Conservation (phyloP, 768 basidiomycete genomes). For the Rhizopogon sp. region DNA sequence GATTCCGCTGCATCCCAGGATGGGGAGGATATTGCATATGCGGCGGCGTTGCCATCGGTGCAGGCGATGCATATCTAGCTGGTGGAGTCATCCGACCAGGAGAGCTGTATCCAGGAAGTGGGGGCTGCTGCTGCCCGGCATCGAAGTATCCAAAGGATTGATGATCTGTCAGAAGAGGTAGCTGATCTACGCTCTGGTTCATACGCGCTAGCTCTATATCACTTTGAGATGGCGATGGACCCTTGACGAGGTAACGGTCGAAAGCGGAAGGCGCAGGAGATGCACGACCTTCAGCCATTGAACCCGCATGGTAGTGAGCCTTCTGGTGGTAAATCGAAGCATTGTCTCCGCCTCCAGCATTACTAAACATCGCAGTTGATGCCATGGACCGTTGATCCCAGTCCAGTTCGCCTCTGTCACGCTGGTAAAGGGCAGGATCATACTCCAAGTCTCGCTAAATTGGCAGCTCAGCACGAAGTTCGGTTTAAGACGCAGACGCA, state of each 20-base stretch:
- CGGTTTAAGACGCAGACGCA: background rate
- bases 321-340: slow-evolving; percentile 38
- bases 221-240: slow-evolving; percentile 30
- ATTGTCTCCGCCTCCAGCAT: slow-evolving; percentile 26
- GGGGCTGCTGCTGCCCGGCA: slow-evolving; percentile 6
- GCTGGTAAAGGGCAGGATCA: slow-evolving; percentile 71
- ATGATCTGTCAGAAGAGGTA: slow-evolving; percentile 49
- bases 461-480: background rate
- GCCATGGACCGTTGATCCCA: slow-evolving; percentile 82
- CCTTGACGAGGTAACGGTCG: slow-evolving; percentile 53
- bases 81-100: slow-evolving; percentile 14
- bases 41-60: slow-evolving; percentile 34
- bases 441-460: slow-evolving; percentile 68
- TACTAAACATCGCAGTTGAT: slow-evolving; percentile 48
- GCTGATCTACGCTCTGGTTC: slow-evolving; percentile 45
- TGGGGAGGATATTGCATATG: slow-evolving; percentile 36
- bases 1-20: slow-evolving; percentile 16
- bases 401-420: slow-evolving; percentile 81
- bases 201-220: slow-evolving; percentile 55
- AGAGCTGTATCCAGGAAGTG: slow-evolving; percentile 21
- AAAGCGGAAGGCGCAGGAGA: slow-evolving; percentile 44
- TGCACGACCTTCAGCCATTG: slow-evolving; percentile 27
- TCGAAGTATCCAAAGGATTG: slow-evolving; percentile 13
- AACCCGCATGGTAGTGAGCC: slow-evolving; percentile 34
- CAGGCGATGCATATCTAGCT: slow-evolving; percentile 26